Base-by-base conservation (phyloP, 371 early-diverging fungal species). In the Rhizomucor pusillus region DNA sequence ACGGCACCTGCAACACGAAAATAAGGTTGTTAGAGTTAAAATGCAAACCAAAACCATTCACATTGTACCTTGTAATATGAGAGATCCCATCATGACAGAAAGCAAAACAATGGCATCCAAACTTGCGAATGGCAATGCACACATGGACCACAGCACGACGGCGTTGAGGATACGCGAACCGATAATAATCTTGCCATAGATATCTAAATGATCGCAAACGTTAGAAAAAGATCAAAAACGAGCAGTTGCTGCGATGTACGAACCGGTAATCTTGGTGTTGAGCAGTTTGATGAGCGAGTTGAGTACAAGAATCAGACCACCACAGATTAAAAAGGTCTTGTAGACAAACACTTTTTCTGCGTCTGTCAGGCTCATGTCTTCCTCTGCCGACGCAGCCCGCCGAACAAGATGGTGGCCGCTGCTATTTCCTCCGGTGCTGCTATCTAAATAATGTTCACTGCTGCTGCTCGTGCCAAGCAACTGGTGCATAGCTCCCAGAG, bases 261-360 rank as follows among this genome's bases (percentile, higher is more conserved):
- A 67, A 72, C 77, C 74, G 24, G 69, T 41, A 16, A 77, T 24
- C 47, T 61, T 67, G 6, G 75, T 77, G n/a, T 77, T 74, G 4
- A 77, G 53, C n/a, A 73, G 50, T 56, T 77, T 77, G 41, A 77
- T 77, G 22, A 77, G 33, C 1, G 78, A 72, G 37, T 77, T 77
- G 43, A 77, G 52, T 0, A 70, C 53, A 16, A 77, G 50, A 34
- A 77, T 72, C n/a, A 65, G 25, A 13, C 78, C 78, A 40, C 73
- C 78, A 53, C 57, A 67, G 18, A 77, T 77, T 23, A 77, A 54
- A 18, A 77, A 74, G 5, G 69, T 73, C 52, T 77, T 77, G 52
- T 77, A 77, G 5, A 77, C 62, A 52, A 77, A 77, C 5, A 65
- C 63, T 16, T 65, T 63, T 59, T 77, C 72, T 9, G 41, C 55